A percentile compares a stretch with the other conserved stretches of the same genome.
Conservation (phyloP, 2,329 filamentous ascomycete genomes). For the Daldinia eschscholtzii region DNA sequence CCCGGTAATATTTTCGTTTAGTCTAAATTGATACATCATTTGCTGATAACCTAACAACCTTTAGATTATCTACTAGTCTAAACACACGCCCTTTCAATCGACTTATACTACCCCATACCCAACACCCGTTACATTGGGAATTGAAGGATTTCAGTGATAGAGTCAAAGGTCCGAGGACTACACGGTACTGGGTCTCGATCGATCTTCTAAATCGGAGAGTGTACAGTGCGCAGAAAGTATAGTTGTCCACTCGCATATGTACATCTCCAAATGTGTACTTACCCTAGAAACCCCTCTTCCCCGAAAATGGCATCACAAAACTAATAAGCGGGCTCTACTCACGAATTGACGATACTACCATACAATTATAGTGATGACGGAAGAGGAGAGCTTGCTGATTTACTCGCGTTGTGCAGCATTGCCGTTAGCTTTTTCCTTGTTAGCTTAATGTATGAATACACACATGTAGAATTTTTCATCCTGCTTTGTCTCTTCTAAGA, state of each 20-base stretch:
- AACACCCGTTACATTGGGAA: background rate
- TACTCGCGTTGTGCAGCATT: slow-evolving; percentile 22
- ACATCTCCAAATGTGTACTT: slow-evolving; percentile 5
- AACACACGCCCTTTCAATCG: background rate
- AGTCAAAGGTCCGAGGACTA: slow-evolving; percentile 28
- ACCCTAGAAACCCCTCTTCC: background rate
- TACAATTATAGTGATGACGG: slow-evolving; percentile 12
- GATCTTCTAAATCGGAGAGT: slow-evolving; percentile 6
- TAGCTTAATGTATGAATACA: slow-evolving; percentile 10
- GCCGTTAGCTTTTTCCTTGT: slow-evolving; percentile 23
- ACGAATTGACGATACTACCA: slow-evolving; percentile 1
- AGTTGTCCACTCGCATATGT: slow-evolving; percentile 5
- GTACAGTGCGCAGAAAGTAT: slow-evolving; percentile 18
- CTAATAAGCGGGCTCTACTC: slow-evolving; percentile 31
- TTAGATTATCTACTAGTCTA: background rate
- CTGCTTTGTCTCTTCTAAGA: slow-evolving; percentile 14
- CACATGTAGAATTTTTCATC: slow-evolving; percentile 15
- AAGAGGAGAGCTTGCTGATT: slow-evolving; percentile 19
- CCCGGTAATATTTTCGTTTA: background rate
- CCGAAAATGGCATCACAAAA: background rate
- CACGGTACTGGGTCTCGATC: background rate
- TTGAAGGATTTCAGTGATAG: slow-evolving; percentile 26
- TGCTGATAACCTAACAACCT: background rate
- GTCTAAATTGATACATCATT: slow-evolving; percentile 6
- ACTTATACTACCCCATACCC: background rate